Evolutionary conservation across 78 protist genomes (phyloP), one percentile per base, ranked within the genome.

Genomic region (Planoprotostelium fungivorum): DNA sequence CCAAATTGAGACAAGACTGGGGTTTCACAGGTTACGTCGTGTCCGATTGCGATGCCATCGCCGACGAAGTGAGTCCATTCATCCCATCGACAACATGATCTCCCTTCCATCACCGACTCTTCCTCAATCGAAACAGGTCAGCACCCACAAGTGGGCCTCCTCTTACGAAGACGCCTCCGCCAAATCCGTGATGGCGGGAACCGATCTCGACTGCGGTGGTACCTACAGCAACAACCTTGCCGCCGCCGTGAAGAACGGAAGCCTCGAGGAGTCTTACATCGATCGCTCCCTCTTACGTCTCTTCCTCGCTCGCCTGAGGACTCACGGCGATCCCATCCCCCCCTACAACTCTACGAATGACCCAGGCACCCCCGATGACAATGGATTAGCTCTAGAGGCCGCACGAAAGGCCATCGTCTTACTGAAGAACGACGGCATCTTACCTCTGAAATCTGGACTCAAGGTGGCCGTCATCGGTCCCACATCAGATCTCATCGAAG

Each of bases 21-120:
- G 89, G 86, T 34, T 94, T 90, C 83, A 38, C 1, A 34, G 96
- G 96, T 36, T 91, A 91, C 88, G 86, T 94, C 85, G 87, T 92
- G 34, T 29, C 83, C 84, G 96, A 91, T 87, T n/a, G 73, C 0
- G 94, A 85, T 28, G 92, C 96, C n/a, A 38, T 91, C 37, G 1
- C 36, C 31, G 90, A 86, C 86, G 23, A 88, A 25, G 37, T 0
- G 29, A 36, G 87, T 37, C 34, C n/a, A n/a, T n/a, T n/a, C n/a
- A n/a, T n/a, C n/a, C n/a, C n/a, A n/a, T n/a, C n/a, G n/a, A n/a
- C n/a, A n/a, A n/a, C n/a, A n/a, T n/a, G n/a, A n/a, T n/a, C 35
- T 85, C 5, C 29, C 16, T 36, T 25, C 35, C 16, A 85, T 16
- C 87, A 85, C 5, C 29, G 87, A 16, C 5, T 25, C 16, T 37